These are phyloP conservation scores for Boletales sp. DNA, from an alignment of 768 basidiomycete genomes.

Conservation along the genomic window DNA sequence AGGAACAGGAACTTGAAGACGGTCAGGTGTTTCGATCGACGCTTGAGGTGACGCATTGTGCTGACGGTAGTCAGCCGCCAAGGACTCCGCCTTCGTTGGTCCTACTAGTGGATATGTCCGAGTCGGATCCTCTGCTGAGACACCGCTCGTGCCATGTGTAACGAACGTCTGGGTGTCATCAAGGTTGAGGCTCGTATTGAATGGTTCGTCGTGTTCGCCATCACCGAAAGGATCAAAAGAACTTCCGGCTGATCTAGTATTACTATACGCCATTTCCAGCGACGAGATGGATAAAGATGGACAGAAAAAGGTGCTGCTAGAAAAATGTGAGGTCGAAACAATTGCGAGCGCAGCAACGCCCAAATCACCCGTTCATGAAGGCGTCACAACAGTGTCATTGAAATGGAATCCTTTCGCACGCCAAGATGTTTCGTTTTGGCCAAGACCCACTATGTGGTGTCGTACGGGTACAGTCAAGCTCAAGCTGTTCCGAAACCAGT, in stretches of 20 bases:
- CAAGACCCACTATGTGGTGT: too few relatives aligned
- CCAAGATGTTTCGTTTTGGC: background rate
- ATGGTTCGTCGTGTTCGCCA: slow-evolving; percentile 20
- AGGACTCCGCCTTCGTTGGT: slow-evolving; percentile 19
- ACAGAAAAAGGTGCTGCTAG: background rate
- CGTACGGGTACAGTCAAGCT: too few relatives aligned
- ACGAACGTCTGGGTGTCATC: slow-evolving; percentile 19
- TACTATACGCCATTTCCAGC: slow-evolving; percentile 26
- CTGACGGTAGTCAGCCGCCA: slow-evolving; percentile 28
- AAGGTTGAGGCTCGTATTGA: slow-evolving; percentile 8
- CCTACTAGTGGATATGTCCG: slow-evolving; percentile 1
- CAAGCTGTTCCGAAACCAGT: too few relatives aligned
- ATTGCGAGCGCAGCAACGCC: background rate
- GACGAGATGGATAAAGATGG: slow-evolving; percentile 12
- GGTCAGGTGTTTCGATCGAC: slow-evolving; percentile 8
- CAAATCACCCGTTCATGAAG: background rate
- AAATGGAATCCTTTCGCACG: slow-evolving; percentile 16
- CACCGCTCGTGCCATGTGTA: slow-evolving; percentile 19
- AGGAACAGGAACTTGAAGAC: slow-evolving; percentile 10
- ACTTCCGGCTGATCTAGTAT: slow-evolving; percentile 7
- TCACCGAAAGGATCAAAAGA: slow-evolving; percentile 27
- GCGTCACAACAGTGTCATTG: background rate
- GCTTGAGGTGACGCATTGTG: slow-evolving; percentile 12
- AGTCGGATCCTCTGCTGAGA: slow-evolving; percentile 11
- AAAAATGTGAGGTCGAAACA: background rate